Conservation (phyloP, 2,329 filamentous ascomycete species). For the Penicillium sp. region DNA sequence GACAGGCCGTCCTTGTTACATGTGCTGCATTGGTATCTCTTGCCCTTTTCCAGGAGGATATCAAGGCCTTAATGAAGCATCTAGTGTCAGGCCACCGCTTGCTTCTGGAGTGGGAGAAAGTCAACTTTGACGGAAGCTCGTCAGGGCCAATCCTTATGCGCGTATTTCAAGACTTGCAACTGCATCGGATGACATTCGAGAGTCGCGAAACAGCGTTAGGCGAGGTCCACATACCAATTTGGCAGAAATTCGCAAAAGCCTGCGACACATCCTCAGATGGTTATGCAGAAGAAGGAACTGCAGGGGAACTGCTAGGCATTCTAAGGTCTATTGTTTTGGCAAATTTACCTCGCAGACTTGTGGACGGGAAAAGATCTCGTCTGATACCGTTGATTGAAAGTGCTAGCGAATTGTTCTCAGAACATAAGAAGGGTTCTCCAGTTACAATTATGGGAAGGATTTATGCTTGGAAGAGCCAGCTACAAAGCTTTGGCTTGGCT, state of each 20-base stretch:
- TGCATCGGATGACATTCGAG: conserved; percentile 1
- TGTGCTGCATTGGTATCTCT: neutral
- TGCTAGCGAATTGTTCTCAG: neutral
- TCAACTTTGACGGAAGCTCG: neutral
- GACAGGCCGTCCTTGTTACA: conserved; percentile 1
- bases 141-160: conserved; percentile 1
- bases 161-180: neutral
- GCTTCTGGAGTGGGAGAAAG: conserved; percentile 1
- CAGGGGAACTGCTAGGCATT: neutral
- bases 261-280: neutral
- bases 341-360: neutral
- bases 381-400: neutral
- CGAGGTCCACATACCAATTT: neutral
- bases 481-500: neutral
- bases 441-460: neutral
- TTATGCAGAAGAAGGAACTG: neutral
- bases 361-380: neutral
- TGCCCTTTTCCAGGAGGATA: conserved; percentile 1
- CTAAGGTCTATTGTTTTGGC: neutral
- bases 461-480: neutral
- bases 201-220: neutral
- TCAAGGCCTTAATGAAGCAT: neutral
- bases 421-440: neutral
- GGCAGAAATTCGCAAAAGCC: neutral
- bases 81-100: neutral